These are phyloP conservation scores for Alloteropsis angusta DNA, from an alignment of 202 grass and related monocot genomes.

Conservation along the genomic window DNA sequence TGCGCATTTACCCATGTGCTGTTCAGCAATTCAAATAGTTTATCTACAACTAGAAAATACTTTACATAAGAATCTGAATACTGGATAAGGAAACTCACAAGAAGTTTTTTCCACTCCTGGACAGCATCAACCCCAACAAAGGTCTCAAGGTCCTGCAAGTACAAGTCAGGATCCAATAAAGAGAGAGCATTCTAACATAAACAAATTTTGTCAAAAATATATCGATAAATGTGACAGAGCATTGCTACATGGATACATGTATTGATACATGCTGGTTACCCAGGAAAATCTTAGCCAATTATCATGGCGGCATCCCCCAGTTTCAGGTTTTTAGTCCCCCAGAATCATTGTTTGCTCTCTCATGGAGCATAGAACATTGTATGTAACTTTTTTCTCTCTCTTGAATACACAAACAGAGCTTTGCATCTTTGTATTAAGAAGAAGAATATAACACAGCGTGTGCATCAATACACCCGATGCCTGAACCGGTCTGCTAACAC, in stretches of 20 bases:
- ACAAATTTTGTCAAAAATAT: neutral
- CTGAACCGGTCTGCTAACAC: neutral
- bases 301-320: neutral
- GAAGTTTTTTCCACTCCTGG: conserved; percentile 90
- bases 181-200: no score
- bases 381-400: neutral
- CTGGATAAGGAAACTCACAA: conserved; percentile 36
- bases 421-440: neutral
- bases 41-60: neutral
- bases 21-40: neutral
- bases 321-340: neutral
- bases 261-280: neutral
- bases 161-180: neutral
- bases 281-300: neutral
- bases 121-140: conserved; percentile 68
- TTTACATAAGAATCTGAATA: neutral
- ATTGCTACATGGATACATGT: neutral
- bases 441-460: neutral
- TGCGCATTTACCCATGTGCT: neutral
- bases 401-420: neutral
- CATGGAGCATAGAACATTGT: neutral
- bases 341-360: neutral
- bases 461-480: neutral
- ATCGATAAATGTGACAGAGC: neutral
- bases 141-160: conserved; percentile 70